These are phyloP conservation scores for Hygrophoropsis aurantiaca DNA, from an alignment of 768 basidiomycete species.

Conservation along the genomic window DNA sequence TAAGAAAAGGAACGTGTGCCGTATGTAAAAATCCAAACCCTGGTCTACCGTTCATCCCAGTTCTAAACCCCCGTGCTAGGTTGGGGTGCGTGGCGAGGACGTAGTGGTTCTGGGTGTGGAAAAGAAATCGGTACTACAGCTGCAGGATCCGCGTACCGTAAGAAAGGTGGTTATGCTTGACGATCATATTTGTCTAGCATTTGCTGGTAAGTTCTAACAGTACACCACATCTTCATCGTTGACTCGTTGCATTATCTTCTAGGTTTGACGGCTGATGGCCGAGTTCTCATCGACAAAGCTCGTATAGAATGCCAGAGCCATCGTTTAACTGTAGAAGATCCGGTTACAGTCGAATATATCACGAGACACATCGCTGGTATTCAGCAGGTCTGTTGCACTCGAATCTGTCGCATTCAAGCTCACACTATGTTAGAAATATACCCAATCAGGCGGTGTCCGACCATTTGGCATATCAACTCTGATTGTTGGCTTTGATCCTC, in stretches of 20 bases:
- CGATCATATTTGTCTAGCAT: slow-evolving; percentile 95
- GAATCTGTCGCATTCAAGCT: neutral
- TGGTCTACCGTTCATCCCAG: neutral
- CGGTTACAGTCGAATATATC: slow-evolving; percentile 97
- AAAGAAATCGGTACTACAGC: slow-evolving; percentile 96
- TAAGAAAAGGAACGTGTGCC: slow-evolving; percentile 95
- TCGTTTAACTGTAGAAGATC: slow-evolving; percentile 95
- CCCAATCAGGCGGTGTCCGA: slow-evolving; percentile 97
- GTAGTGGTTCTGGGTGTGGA: slow-evolving; percentile 97
- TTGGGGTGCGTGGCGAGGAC: slow-evolving; percentile 92
- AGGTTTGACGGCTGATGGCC: slow-evolving; percentile 97
- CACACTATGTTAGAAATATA: slow-evolving; percentile 67
- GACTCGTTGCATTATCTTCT: slow-evolving; percentile 9
- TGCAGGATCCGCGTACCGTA: slow-evolving; percentile 97
- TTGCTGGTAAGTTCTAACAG: slow-evolving; percentile 72
- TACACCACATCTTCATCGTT: slow-evolving; percentile 5
- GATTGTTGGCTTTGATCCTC: slow-evolving; percentile 94
- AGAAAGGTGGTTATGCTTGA: slow-evolving; percentile 98
- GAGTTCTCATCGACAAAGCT: slow-evolving; percentile 97
- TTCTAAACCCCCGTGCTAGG: slow-evolving; percentile 45
- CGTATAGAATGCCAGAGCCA: slow-evolving; percentile 97
- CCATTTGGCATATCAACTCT: slow-evolving; percentile 98
- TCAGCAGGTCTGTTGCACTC: slow-evolving; percentile 78
- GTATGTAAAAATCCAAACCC: slow-evolving; percentile 45
- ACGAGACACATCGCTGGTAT: slow-evolving; percentile 98